A percentile compares a stretch with the other conserved stretches of the same genome.
Evolutionary conservation across 768 basidiomycete species (phyloP).

Genomic region (Glaciozyma antarctica): DNA sequence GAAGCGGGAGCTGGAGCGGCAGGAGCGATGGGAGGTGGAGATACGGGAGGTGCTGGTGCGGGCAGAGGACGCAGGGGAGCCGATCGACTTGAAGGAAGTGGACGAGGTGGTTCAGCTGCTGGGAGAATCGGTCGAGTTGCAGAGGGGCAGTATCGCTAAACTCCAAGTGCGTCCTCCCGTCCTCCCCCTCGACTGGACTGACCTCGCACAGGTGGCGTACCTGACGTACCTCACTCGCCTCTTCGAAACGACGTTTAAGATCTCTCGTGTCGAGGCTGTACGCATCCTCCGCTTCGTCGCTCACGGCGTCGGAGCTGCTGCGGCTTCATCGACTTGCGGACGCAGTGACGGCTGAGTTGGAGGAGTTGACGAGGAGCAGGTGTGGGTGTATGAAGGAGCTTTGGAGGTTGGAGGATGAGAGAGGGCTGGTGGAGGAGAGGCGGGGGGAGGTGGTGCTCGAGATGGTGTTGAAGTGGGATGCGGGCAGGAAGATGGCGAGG

Average conservation of each 20-base stretch:
- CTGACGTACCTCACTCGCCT: background rate
- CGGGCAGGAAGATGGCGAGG: background rate
- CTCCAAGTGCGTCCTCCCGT: background rate
- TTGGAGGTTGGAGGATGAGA: background rate
- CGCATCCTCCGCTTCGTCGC: background rate
- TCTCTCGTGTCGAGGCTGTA: background rate
- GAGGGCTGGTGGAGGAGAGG: background rate
- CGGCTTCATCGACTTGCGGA: background rate
- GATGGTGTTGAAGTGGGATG: slow-evolving; percentile 1
- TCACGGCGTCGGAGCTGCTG: background rate
- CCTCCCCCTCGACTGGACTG: background rate
- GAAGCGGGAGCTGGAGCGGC: background rate
- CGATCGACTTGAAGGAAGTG: background rate
- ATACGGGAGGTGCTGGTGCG: background rate
- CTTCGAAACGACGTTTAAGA: background rate
- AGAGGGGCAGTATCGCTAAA: background rate
- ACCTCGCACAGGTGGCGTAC: background rate
- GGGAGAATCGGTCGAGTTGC: background rate
- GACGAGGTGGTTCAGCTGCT: background rate
- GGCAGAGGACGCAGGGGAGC: background rate
- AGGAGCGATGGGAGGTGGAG: background rate
- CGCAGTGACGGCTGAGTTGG: background rate
- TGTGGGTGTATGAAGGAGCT: background rate
- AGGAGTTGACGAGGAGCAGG: background rate
- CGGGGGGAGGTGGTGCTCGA: background rate